These are phyloP conservation scores for Kodamaea neixiangensis DNA, from an alignment of 805 yeast genomes.

Conservation along the genomic window DNA sequence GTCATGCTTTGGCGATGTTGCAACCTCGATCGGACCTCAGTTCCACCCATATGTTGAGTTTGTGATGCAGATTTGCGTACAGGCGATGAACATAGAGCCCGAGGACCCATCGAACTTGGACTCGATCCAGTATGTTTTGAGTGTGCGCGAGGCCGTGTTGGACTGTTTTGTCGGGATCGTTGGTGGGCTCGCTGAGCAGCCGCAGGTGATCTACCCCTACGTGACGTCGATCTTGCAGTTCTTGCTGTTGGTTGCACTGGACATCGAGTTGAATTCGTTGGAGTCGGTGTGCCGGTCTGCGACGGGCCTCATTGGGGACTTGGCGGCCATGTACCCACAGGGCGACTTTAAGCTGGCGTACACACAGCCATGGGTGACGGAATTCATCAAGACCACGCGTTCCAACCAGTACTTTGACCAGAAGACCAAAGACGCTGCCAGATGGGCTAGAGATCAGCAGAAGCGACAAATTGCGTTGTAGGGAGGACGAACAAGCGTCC, in stretches of 20 bases:
- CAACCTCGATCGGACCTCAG: conserved; percentile 77
- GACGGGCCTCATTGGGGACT: conserved; percentile 90
- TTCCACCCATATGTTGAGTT: conserved; percentile 77
- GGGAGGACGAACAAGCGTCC: not conserved
- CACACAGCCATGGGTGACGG: conserved; percentile 75
- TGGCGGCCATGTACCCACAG: conserved; percentile 80
- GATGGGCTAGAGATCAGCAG: conserved; percentile 95
- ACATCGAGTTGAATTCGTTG: conserved; percentile 57
- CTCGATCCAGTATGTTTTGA: conserved; percentile 69
- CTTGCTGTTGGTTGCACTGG: conserved; percentile 58
- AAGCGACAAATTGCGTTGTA: conserved; percentile 36
- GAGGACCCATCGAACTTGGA: conserved; percentile 67
- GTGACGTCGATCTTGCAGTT: conserved; percentile 72
- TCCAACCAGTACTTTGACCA: conserved; percentile 59
- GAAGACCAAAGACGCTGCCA: conserved; percentile 84
- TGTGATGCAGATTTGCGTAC: conserved; percentile 75
- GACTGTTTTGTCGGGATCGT: conserved; percentile 96
- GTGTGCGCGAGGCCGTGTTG: conserved; percentile 82
- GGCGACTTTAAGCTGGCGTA: conserved; percentile 72
- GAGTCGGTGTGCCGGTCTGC: conserved; percentile 81
- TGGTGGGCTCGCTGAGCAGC: conserved; percentile 76
- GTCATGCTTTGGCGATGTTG: conserved; percentile 95
- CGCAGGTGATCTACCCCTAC: conserved; percentile 65
- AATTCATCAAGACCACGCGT: conserved; percentile 73
- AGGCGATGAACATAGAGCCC: conserved; percentile 62